Evolutionary conservation across 768 basidiomycete species (phyloP).

Genomic region (Phallus indusiatus): DNA sequence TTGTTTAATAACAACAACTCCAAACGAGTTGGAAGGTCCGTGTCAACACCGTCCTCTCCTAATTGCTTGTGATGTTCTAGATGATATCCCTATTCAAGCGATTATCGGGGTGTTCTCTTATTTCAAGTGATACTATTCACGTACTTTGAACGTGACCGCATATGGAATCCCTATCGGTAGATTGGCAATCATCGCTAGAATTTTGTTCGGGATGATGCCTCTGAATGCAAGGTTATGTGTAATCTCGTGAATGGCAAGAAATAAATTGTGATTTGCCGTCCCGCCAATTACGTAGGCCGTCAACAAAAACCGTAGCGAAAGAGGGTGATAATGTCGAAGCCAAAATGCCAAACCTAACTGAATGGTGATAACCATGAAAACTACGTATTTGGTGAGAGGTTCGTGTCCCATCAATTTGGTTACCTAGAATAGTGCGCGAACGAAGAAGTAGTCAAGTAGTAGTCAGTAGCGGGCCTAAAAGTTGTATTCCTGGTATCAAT

Average conservation of each 20-base stretch:
- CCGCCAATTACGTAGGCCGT: constrained; percentile 84
- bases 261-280: constrained; percentile 95
- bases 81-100: constrained; percentile 61
- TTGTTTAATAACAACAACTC: constrained; percentile 87
- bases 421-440: constrained; percentile 42
- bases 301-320: constrained; percentile 64
- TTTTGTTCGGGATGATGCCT: constrained; percentile 72
- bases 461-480: too few species aligned
- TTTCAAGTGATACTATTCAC: constrained; percentile 7
- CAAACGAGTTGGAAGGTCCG: constrained; percentile 81
- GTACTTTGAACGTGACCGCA: constrained; percentile 88
- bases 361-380: constrained; percentile 68
- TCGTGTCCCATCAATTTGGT: constrained; percentile 96
- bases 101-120: too few species aligned
- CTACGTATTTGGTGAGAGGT: constrained; percentile 83
- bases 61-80: constrained; percentile 94
- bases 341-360: constrained; percentile 58
- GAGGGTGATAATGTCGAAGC: constrained; percentile 59
- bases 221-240: constrained; percentile 95
- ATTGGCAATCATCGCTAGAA: constrained; percentile 85
- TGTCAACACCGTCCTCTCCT: constrained; percentile 94
- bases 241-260: constrained; percentile 97
- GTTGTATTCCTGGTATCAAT: neutral
- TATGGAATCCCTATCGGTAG: constrained; percentile 93
- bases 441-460: neutral